Percentiles rank a stretch among this genome's conserved stretches.
phyloP scores from a whole-genome alignment of 257 asterid species.

The Solanum peruvianum region DNA sequence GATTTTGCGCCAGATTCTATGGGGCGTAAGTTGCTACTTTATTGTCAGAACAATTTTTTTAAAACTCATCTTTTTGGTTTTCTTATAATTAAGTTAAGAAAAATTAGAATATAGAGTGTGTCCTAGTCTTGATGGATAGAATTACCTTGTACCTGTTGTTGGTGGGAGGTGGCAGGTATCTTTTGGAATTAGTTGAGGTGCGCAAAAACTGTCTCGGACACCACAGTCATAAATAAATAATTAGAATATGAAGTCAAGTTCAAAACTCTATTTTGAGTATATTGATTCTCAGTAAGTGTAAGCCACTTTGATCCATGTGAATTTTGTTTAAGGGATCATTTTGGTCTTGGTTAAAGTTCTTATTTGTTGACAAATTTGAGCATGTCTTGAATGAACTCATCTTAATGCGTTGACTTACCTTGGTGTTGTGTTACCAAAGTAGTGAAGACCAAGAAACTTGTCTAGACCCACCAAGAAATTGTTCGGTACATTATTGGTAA shows the following conservation, averaged over 20 bases:
- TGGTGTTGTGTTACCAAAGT: background rate
- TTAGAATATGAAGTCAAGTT: background rate
- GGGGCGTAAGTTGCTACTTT: conserved; percentile 45
- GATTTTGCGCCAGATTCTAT: conserved; percentile 88
- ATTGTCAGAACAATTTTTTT: background rate
- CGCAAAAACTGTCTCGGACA: too few species aligned
- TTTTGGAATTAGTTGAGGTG: too few species aligned
- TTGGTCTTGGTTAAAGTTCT: background rate
- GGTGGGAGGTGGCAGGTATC: too few species aligned
- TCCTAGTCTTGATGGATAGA: too few species aligned
- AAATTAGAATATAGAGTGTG: background rate
- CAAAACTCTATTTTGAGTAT: background rate
- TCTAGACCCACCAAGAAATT: background rate
- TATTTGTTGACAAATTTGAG: background rate
- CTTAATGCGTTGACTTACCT: background rate
- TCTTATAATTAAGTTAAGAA: background rate
- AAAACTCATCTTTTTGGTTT: background rate
- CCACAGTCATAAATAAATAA: too few species aligned
- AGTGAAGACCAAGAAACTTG: background rate
- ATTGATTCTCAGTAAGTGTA: background rate
- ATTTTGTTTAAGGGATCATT: background rate
- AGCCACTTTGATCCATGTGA: background rate
- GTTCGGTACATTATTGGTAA: background rate
- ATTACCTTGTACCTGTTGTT: too few species aligned
- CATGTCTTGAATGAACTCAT: background rate